Evolutionary conservation across 2,329 filamentous ascomycete genomes (phyloP).

Genomic region (Beauveria rudraprayagi): DNA sequence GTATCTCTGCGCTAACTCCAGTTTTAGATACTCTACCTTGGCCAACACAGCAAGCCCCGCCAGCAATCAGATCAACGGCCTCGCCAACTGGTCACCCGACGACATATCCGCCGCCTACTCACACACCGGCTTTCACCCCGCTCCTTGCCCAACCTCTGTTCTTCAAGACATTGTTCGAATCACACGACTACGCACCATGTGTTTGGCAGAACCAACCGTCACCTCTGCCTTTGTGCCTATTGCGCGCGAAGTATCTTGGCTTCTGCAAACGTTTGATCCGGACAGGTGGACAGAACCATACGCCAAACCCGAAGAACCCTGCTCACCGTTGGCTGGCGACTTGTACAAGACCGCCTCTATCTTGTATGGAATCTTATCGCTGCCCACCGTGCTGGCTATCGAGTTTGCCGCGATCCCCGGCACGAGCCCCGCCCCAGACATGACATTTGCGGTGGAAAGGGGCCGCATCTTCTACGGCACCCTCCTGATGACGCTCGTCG

Average conservation of each 20-base stretch:
- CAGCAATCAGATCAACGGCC: constrained; percentile 1
- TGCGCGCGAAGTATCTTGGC: not conserved
- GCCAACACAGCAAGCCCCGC: constrained; percentile 7
- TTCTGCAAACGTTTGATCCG: not conserved
- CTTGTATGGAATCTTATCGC: not conserved
- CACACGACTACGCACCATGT: constrained; percentile 3
- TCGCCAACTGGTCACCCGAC: constrained; percentile 2
- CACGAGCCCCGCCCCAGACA: not conserved
- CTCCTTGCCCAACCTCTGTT: constrained; percentile 4
- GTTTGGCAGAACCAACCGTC: not conserved
- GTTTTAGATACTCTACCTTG: not conserved
- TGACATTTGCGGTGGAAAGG: not conserved
- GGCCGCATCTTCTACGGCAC: not conserved
- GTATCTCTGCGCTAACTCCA: not conserved
- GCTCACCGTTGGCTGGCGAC: not conserved
- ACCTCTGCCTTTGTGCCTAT: not conserved
- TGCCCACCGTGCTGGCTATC: not conserved
- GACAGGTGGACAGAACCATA: constrained; percentile 5
- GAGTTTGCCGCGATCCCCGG: not conserved
- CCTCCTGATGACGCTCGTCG: not conserved
- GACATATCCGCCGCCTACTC: constrained; percentile 7
- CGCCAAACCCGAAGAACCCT: not conserved
- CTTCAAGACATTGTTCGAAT: constrained; percentile 9
- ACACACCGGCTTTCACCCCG: constrained; percentile 6
- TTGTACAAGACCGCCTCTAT: constrained; percentile 1